Evolutionary conservation across 179 eudicot genomes (phyloP).

Genomic region (Camellia oleifera): DNA sequence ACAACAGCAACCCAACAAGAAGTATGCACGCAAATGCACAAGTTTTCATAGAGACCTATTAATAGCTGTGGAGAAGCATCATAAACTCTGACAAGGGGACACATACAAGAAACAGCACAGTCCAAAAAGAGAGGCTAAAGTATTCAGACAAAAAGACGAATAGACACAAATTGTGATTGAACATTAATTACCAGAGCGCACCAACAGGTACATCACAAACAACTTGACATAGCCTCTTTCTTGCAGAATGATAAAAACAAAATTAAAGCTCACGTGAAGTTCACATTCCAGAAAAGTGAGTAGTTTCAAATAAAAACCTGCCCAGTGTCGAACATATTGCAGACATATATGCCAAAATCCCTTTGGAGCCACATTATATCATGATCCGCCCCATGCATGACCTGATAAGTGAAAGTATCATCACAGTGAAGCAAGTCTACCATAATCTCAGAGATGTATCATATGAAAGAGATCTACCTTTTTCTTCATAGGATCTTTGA

Average conservation of each 20-base stretch:
- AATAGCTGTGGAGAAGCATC: slow-evolving; percentile 1
- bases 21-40: background rate
- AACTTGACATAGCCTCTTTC: background rate
- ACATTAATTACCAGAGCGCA: background rate
- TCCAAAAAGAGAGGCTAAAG: background rate
- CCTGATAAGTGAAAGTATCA: slow-evolving; percentile 37
- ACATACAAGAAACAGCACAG: background rate
- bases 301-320: slow-evolving; percentile 47
- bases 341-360: slow-evolving; percentile 87
- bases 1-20: background rate
- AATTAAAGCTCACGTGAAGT: background rate
- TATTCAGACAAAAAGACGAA: too few species aligned
- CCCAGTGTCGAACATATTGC: slow-evolving; percentile 93
- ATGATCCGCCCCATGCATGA: slow-evolving; percentile 91
- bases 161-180: too few species aligned
- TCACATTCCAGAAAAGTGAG: background rate
- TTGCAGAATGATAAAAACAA: background rate
- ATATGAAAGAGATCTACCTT: slow-evolving; percentile 41
- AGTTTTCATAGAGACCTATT: background rate
- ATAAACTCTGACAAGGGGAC: background rate
- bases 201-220: background rate
- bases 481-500: slow-evolving; percentile 79
- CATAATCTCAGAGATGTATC: background rate
- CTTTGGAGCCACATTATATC: slow-evolving; percentile 91
- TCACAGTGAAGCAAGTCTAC: background rate